Base-by-base conservation (phyloP, 164 flowering plant genomes). In the Stephania cephalantha region DNA sequence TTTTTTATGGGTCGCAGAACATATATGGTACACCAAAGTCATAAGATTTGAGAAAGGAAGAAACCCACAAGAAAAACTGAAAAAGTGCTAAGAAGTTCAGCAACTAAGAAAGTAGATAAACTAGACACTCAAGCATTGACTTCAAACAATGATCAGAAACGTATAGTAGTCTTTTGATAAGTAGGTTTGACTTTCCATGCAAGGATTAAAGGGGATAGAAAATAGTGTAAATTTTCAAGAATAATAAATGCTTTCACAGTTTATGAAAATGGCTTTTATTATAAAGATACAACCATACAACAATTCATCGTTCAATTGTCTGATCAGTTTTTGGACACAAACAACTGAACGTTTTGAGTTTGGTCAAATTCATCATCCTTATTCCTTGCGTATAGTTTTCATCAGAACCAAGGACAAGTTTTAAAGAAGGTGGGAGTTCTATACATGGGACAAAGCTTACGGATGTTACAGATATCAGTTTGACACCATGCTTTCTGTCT, bases 401-500 rank as follows among this genome's bases (percentile, higher is more conserved):
- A 29, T 66, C 7, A 66, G 35, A 66, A 66, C 11, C 42, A 29
- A 66, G 42, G 5, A 9, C 35, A 29, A 11, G 13, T 30, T 42
- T 12, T 66, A 66, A 66, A 61, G 25, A 61, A 18, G 66, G 66
- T n/a, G 25, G 18, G 20, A 61, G 20, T 61, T 61, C n/a, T 25
- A 44, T 64, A 71, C 3, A 29, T 8, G 65, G 55, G 63, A 50
- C 45, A 50, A 65, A 35, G 69, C 42, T 46, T 30, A 50, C 25
- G 48, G 68, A 15, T 8, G 7, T 53, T 15, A 67, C 45, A 67
- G 45, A 71, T 74, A 77, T 87, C 79, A 92, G 82, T 95, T 95
- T 4, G 99, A 95, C 64, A 90, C 99, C 98, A 95, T 95, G 87
- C 97, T 95, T 78, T 91, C 97, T 17, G 86, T 83, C 79, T 95